Evolutionary conservation across 2,329 filamentous ascomycete genomes (phyloP).

Genomic region (Trichoderma sp.): DNA sequence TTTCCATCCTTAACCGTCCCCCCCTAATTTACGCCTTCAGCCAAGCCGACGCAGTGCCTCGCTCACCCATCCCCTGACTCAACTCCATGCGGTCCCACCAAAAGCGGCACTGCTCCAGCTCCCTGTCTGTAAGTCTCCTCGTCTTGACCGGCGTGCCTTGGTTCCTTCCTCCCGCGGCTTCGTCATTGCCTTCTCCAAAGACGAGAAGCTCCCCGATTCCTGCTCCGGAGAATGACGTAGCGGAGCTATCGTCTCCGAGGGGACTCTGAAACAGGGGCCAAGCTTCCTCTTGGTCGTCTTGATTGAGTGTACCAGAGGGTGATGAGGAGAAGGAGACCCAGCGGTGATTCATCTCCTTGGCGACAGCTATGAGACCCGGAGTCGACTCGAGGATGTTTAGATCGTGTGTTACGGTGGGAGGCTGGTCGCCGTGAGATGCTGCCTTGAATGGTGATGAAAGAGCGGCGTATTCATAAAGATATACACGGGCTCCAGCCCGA

Average conservation of each 20-base stretch:
- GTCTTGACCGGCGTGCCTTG: conserved; percentile 45
- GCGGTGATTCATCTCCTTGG: conserved; percentile 42
- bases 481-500: conserved; percentile 37
- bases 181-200: conserved; percentile 60
- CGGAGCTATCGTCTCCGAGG: conserved; percentile 27
- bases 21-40: neutral
- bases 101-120: conserved; percentile 52
- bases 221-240: conserved; percentile 25
- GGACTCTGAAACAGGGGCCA: conserved; percentile 47
- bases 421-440: conserved; percentile 49
- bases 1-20: neutral
- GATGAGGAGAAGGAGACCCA: conserved; percentile 40
- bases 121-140: conserved; percentile 41
- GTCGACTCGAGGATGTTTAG: conserved; percentile 32
- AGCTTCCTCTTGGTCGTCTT: conserved; percentile 18
- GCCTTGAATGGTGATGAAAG: conserved; percentile 36
- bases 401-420: conserved; percentile 43
- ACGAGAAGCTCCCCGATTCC: conserved; percentile 45
- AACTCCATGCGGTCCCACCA: conserved; percentile 56
- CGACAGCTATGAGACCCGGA: conserved; percentile 38
- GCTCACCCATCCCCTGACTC: conserved; percentile 29
- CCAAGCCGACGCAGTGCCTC: conserved; percentile 12
- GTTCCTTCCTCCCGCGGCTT: conserved; percentile 40
- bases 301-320: conserved; percentile 24
- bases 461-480: conserved; percentile 60